Evolutionary conservation across 345 rosid genomes (phyloP).

Genomic region (Moricandia arvensis): DNA sequence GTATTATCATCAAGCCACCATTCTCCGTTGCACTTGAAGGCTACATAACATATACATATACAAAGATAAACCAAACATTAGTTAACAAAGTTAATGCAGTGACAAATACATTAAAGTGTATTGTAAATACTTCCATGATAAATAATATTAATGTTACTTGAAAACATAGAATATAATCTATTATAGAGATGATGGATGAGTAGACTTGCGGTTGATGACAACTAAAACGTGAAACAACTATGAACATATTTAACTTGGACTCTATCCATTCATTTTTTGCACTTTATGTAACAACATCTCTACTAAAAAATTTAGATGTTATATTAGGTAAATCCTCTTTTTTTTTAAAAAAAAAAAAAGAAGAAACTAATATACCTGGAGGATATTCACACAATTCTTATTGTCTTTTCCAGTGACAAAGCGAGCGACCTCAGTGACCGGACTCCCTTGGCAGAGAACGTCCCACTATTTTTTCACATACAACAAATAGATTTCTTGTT

Average conservation of each 20-base stretch:
- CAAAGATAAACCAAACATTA: background rate
- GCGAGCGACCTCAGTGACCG: constrained; percentile 47
- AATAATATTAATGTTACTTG: too few relatives aligned
- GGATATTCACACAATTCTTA: constrained; percentile 48
- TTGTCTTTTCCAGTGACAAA: constrained; percentile 47
- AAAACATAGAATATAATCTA: too few relatives aligned
- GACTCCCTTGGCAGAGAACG: constrained; percentile 51
- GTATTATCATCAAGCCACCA: constrained; percentile 50
- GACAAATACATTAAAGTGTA: too few relatives aligned
- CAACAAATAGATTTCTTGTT: constrained; percentile 2
- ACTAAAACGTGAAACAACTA: background rate
- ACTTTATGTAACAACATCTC: too few relatives aligned
- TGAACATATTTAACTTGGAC: background rate
- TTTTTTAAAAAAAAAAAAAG: too few relatives aligned
- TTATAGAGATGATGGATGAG: too few relatives aligned
- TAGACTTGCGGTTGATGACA: too few relatives aligned
- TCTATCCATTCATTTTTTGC: background rate
- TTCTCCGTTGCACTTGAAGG: constrained; percentile 1
- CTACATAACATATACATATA: background rate
- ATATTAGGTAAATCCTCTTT: too few relatives aligned
- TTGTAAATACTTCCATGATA: too few relatives aligned
- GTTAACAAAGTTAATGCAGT: background rate
- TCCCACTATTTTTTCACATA: constrained; percentile 63
- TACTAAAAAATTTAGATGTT: too few relatives aligned
- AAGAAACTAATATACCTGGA: too few relatives aligned